Conservation (phyloP, 2,329 filamentous ascomycete genomes). For the Grosmannia serpens region DNA sequence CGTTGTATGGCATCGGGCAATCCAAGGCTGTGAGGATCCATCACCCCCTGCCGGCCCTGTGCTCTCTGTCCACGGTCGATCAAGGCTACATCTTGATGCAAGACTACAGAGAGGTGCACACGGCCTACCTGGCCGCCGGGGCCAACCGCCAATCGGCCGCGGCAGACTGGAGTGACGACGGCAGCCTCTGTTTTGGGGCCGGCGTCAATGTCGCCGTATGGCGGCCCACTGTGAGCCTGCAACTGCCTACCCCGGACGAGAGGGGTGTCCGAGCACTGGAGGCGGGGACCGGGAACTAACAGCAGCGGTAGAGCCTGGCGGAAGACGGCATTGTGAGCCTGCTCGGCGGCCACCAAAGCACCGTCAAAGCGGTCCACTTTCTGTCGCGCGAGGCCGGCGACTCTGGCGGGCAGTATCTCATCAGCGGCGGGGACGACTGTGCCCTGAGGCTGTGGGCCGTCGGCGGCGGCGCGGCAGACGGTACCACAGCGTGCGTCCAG, state of each 20-base stretch:
- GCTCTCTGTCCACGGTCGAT: neutral
- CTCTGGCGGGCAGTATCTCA: slow-evolving; percentile 33
- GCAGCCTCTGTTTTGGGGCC: slow-evolving; percentile 75
- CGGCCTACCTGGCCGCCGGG: slow-evolving; percentile 58
- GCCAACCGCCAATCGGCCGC: slow-evolving; percentile 84
- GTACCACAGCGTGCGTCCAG: slow-evolving; percentile 30
- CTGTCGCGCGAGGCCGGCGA: slow-evolving; percentile 30
- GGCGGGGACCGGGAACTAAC: neutral
- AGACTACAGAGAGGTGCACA: slow-evolving; percentile 13
- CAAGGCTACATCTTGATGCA: neutral
- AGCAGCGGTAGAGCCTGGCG: neutral
- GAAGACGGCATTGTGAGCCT: slow-evolving; percentile 51
- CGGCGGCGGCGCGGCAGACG: slow-evolving; percentile 12
- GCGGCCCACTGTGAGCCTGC: slow-evolving; percentile 52
- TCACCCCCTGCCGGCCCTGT: neutral
- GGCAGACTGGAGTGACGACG: slow-evolving; percentile 72
- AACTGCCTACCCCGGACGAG: no score
- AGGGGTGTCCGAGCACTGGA: neutral
- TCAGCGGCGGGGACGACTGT: slow-evolving; percentile 76
- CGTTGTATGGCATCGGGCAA: neutral
- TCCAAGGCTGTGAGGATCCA: neutral
- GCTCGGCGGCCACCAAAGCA: slow-evolving; percentile 64
- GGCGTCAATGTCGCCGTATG: slow-evolving; percentile 84
- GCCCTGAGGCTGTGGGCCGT: slow-evolving; percentile 61
- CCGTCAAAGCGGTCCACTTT: slow-evolving; percentile 77